Base-by-base conservation (phyloP, 164 flowering plant genomes). In the Umbellularia californica region DNA sequence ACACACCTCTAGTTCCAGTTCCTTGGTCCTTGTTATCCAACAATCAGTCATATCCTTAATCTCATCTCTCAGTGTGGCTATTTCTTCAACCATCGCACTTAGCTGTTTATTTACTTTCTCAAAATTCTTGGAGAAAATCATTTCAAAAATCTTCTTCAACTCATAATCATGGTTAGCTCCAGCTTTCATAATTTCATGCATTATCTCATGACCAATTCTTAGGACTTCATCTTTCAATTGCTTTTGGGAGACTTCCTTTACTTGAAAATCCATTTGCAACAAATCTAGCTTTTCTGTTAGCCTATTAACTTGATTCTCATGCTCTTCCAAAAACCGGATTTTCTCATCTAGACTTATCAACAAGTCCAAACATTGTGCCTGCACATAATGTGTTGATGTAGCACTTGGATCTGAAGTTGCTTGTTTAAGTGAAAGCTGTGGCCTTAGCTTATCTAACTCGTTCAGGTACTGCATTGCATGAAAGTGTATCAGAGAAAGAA, bases 11-110 rank as follows among this genome's bases (percentile, higher is more conserved):
- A 93, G 84, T 78, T 93, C 99, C 79, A 92, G 52, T 72, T 92
- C 97, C 71, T 89, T 87, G 2, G 90, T 90, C 79, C 91, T 93
- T 33, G 87, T 77, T 84, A 89, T 91, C 96, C 96, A 93, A 58
- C 91, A 92, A 27, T 91, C 85, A 74, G 98, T 87, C 91, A 93
- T 88, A 68, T 87, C 78, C 82, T 82, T 83, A 60, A 91, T 85
- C 80, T 95, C 99, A 82, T 93, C 95, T 78, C 81, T 88, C 73
- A 95, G 79, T 76, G 79, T 93, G 10, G 85, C 84, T 78, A 92
- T 93, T 78, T 93, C 98, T 70, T 89, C 94, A 86, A 92, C 97
- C 76, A 91, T 92, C 10, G 82, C 79, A 65, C 70, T 47, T 77
- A 94, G 77, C 83, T 86, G 91, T 79, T 82, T 90, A 75, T 86